Evolutionary conservation across 345 rosid genomes (phyloP).

Genomic region (Eucalyptus tenuipes): DNA sequence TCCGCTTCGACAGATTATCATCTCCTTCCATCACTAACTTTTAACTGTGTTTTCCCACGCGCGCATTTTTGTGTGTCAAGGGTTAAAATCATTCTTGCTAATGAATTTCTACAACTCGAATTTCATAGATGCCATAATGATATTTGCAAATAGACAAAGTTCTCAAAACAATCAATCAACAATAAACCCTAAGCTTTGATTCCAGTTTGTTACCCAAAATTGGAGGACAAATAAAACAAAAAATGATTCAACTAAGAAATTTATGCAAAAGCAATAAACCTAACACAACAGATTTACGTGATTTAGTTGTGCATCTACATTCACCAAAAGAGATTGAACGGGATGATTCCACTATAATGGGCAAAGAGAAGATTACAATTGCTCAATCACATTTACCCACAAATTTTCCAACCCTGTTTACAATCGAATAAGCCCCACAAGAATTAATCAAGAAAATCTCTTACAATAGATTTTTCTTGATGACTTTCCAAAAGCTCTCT

Average conservation of each 20-base stretch:
- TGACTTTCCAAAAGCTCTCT: not conserved
- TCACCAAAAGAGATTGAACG: not conserved
- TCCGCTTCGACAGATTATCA: not conserved
- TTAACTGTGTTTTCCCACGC: not conserved
- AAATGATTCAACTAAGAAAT: not conserved
- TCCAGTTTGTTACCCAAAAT: not conserved
- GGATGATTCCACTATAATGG: not conserved
- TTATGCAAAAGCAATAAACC: not conserved
- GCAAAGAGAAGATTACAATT: not conserved
- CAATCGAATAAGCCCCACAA: not conserved
- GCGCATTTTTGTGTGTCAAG: not conserved
- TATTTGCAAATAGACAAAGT: not conserved
- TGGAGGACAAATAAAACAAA: not conserved
- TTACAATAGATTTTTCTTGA: not conserved
- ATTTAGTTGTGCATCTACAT: fast-evolving
- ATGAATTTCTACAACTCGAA: not conserved
- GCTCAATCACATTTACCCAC: not conserved
- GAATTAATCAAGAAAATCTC: not conserved
- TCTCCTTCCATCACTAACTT: not conserved
- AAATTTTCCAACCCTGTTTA: not conserved
- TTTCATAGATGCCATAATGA: not conserved
- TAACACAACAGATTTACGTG: not conserved
- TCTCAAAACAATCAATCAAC: not conserved
- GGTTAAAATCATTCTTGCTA: not conserved
- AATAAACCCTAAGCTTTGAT: not conserved